A percentile compares a stretch with the other conserved stretches of the same genome.
Conservation (phyloP, 2,329 filamentous ascomycete genomes). For the Lachnellula subtilissima region DNA sequence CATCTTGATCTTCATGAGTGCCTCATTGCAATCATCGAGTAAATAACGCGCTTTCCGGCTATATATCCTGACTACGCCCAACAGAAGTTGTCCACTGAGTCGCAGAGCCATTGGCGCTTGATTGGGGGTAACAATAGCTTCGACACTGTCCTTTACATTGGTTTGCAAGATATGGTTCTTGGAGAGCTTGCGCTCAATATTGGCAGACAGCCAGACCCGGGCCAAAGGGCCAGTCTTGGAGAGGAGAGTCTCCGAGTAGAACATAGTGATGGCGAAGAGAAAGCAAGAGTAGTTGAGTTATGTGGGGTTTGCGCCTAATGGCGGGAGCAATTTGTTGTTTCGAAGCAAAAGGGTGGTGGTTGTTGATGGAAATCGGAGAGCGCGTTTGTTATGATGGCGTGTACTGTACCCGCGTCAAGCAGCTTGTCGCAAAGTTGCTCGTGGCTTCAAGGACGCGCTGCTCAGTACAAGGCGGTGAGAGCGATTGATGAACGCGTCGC, state of each 20-base stretch:
- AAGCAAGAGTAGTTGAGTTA: conserved; percentile 21
- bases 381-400: conserved; percentile 24
- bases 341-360: conserved; percentile 10
- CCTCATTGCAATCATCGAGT: conserved; percentile 95
- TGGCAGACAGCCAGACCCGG: conserved; percentile 96
- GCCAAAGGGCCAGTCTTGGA: conserved; percentile 96
- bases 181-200: conserved; percentile 95
- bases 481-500: conserved; percentile 12
- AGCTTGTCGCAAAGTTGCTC: conserved; percentile 18
- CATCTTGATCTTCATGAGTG: conserved; percentile 97
- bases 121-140: conserved; percentile 87
- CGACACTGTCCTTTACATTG: conserved; percentile 90
- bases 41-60: conserved; percentile 95
- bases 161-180: conserved; percentile 95
- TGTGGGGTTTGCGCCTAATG: conserved; percentile 17
- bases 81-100: conserved; percentile 85
- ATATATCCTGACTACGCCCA: conserved; percentile 96
- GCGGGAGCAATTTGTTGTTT: conserved; percentile 13
- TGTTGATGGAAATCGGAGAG: conserved; percentile 6
- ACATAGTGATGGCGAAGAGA: conserved; percentile 58
- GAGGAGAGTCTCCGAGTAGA: conserved; percentile 93
- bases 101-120: conserved; percentile 94
- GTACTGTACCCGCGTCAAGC: conserved; percentile 17
- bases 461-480: neutral
- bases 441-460: conserved; percentile 9